Evolutionary conservation across 78 protist genomes (phyloP), one percentile per base, ranked within the genome.

Genomic region (Dictyostelium capitatum): DNA sequence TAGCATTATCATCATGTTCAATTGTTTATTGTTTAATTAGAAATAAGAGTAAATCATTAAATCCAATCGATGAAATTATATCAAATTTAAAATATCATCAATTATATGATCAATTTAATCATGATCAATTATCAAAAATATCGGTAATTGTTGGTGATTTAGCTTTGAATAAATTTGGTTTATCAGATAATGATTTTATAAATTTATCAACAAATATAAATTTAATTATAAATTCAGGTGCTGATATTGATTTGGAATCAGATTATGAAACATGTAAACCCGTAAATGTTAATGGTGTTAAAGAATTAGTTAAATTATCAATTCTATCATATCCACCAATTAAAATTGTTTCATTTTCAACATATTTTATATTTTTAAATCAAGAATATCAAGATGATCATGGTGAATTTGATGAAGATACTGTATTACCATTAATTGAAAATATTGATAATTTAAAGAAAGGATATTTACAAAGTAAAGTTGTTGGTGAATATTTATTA

Each of bases 21-120:
- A 57, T 20, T 37, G 62, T 83, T 65, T 83, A 83, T 78, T 83
- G 91, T 83, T 17, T 73, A 43, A 37, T 83, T 41, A 77, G 91
- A 65, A 46, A 57, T 3, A 70, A 73, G 23, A 37, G 7, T 0
- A 20, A 51, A 56, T 1, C 0, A 9, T 6, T 17, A 11, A 46
- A 65, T 12, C 54, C 77, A 28, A 30, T 53, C 2, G 48, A 56
- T 19, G 67, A 56, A 3, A 59, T 48, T 3, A 20, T 47, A 47
- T 10, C 17, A 7, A 41, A 47, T 23, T n/a, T 30, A 20, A 74
- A 47, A 74, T 23, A 30, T 10, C 41, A 47, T 74, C 43, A 47
- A 30, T 20, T 47, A 23, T 74, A 28, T 41, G 77, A 37, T 10
- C 46, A 62, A 10, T 25, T 70, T 0, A 41, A 70, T 70, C 10